Evolutionary conservation across 139 green algal genomes (phyloP).

Genomic region (Coelastrella sp.): DNA sequence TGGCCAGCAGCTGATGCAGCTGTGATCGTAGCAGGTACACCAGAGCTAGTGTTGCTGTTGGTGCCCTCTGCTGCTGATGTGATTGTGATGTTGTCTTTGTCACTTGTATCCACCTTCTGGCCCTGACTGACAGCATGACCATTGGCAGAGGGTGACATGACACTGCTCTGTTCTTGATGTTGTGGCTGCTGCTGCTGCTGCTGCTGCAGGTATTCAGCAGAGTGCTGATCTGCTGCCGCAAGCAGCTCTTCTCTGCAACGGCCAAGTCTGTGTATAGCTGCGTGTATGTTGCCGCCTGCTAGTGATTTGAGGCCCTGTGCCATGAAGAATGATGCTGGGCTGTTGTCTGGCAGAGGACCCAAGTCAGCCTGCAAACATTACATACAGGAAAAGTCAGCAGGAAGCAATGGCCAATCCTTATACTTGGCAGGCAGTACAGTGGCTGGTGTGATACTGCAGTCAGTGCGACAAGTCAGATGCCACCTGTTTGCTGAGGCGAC

Average conservation of each 20-base stretch:
- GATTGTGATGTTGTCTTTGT: too few relatives aligned
- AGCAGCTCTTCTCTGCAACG: not conserved
- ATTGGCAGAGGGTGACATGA: too few relatives aligned
- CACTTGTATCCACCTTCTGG: too few relatives aligned
- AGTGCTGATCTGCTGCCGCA: not conserved
- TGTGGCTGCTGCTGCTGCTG: not conserved
- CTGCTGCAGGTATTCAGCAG: conserved; percentile 3
- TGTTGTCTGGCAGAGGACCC: conserved; percentile 33
- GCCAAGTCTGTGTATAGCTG: conserved; percentile 32
- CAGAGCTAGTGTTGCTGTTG: not conserved
- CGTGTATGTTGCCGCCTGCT: conserved; percentile 32
- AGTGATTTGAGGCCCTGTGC: conserved; percentile 41
- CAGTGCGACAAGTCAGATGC: too few relatives aligned
- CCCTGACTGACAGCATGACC: too few relatives aligned
- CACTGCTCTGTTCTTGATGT: not conserved
- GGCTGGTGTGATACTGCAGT: too few relatives aligned
- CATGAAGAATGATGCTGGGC: conserved; percentile 40
- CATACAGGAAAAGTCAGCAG: not conserved
- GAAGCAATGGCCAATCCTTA: not conserved
- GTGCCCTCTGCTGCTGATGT: not conserved
- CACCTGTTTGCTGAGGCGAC: too few relatives aligned
- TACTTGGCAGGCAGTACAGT: not conserved
- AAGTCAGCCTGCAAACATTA: conserved; percentile 28
- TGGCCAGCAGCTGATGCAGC: not conserved
- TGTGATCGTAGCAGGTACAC: not conserved